Conservation (phyloP, 2,329 filamentous ascomycete species). For the Stachybotrys echinatus region DNA sequence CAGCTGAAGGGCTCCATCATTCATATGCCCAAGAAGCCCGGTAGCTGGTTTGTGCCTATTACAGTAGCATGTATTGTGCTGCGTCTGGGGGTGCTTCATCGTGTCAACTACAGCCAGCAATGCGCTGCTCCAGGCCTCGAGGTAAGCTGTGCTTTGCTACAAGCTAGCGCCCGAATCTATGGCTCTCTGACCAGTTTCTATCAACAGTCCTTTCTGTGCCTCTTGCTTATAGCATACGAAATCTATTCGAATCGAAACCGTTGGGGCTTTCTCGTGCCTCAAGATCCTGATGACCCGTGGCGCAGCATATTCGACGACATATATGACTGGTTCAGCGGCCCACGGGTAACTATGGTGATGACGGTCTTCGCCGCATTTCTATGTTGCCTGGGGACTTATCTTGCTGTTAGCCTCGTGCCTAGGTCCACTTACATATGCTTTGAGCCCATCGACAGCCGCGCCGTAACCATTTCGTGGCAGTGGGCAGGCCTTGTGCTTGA, state of each 20-base stretch:
- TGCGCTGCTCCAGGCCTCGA: slow-evolving; percentile 46
- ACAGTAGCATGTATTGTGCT: slow-evolving; percentile 39
- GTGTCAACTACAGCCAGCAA: slow-evolving; percentile 40
- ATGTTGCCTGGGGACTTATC: slow-evolving; percentile 38
- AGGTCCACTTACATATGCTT: slow-evolving; percentile 50
- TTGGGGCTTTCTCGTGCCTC: slow-evolving; percentile 22
- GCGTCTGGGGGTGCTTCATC: slow-evolving; percentile 43
- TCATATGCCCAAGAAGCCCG: slow-evolving; percentile 38
- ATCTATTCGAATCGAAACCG: slow-evolving; percentile 29
- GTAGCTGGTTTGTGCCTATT: slow-evolving; percentile 37
- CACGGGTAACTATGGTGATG: slow-evolving; percentile 28
- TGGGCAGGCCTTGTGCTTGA: slow-evolving; percentile 40
- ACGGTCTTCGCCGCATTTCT: slow-evolving; percentile 29
- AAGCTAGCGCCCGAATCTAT: background rate
- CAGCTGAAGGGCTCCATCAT: slow-evolving; percentile 27
- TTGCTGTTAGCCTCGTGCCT: slow-evolving; percentile 29
- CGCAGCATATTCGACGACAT: slow-evolving; percentile 43
- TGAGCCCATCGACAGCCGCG: slow-evolving; percentile 30
- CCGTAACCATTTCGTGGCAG: slow-evolving; percentile 34
- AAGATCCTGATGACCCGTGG: slow-evolving; percentile 41
- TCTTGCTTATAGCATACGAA: slow-evolving; percentile 39
- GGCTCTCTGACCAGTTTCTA: background rate
- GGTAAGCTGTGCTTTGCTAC: slow-evolving; percentile 19
- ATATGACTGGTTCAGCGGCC: slow-evolving; percentile 38
- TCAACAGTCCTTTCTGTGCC: slow-evolving; percentile 40